Evolutionary conservation across 352 stramenopile genomes (phyloP), one percentile per base, ranked within the genome.

Genomic region (Lagenidium sp.): DNA sequence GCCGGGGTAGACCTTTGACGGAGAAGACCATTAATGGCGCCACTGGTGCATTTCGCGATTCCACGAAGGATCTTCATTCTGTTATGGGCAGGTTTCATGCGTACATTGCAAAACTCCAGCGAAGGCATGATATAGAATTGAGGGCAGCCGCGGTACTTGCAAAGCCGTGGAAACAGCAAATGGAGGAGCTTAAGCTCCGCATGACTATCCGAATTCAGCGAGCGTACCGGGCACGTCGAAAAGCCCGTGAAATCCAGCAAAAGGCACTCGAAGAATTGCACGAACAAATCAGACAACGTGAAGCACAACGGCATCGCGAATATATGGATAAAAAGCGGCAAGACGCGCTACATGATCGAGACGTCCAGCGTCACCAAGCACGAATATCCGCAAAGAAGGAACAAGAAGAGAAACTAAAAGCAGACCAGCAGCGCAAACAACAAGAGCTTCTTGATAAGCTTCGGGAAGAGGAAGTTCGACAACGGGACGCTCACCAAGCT

Each of bases 181-280:
- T 88, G 55, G 64, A 88, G 20, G 74, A 81, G 13, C 47, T 87
- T 6, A 44, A 75, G 31, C 30, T 82, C 2, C 73, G 68, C 7
- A 86, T 86, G 72, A 57, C 78, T 1, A 66, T 87, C 15, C 70
- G 66, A 11, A 82, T 92, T 36, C 79, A 92, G 57, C 71, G 71
- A 4, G 63, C 71, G 1, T 89, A 84, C 50, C 65, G 79, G 28
- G 55, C 65, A 18, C 60, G 76, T 24, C 58, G 54, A 15, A 43
- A 56, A 30, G 46, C 66, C 1, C 54, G 54, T 8, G 47, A 74
- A 18, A 66, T 60, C 0, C 79, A 85, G 38, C 37, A 65, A 3
- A 48, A 79, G 12, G 73, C 76, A 19, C 50, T 53, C 22, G 62
- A 69, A 3, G 63, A 81, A 48, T 52, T 85, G 4, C 59, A 67